Conservation (phyloP, 257 asterid genomes). For the Nicotiana otophora region DNA sequence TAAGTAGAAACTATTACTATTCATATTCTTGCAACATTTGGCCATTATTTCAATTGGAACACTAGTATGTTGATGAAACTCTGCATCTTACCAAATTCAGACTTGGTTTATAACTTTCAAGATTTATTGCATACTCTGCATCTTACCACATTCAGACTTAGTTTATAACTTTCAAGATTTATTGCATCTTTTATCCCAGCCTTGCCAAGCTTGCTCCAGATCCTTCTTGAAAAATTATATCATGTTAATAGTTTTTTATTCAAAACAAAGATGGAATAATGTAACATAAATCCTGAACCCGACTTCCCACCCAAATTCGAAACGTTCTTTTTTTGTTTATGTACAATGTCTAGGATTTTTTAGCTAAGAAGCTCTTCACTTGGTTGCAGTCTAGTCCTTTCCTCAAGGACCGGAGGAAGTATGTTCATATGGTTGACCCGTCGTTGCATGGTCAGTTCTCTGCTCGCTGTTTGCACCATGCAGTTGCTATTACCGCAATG, state of each 20-base stretch:
- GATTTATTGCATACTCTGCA: neutral
- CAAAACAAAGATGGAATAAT: neutral
- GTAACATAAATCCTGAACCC: neutral
- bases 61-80: neutral
- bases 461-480: slow-evolving; percentile 60
- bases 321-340: neutral
- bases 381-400: slow-evolving; percentile 56
- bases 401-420: slow-evolving; percentile 55
- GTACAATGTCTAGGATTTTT: neutral
- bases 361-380: neutral
- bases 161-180: neutral
- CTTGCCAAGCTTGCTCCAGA: neutral
- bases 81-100: neutral
- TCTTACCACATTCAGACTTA: neutral
- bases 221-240: neutral
- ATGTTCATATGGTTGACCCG: slow-evolving; percentile 63
- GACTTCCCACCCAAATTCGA: neutral
- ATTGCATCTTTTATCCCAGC: neutral
- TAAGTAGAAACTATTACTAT: neutral
- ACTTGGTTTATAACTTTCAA: neutral
- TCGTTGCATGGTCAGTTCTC: slow-evolving; percentile 54
- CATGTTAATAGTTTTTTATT: neutral
- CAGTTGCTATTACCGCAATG: slow-evolving; percentile 75
- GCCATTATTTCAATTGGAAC: neutral
- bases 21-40: neutral